Conservation (phyloP, 306 rosid species). For the Arachis hypogaea region DNA sequence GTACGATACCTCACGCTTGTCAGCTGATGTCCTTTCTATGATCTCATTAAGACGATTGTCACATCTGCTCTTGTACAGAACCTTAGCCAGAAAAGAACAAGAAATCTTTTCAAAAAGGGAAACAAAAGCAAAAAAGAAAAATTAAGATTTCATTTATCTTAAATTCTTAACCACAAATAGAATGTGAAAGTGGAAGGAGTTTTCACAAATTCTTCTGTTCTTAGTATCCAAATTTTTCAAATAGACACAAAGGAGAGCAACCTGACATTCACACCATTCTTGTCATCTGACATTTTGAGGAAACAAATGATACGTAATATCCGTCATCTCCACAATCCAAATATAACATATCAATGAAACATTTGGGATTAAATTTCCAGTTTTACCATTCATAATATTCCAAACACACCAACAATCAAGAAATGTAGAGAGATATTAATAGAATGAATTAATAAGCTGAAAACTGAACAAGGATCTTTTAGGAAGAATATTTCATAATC, state of each 20-base stretch:
- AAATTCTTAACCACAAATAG: conserved; percentile 12
- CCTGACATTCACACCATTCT: neutral
- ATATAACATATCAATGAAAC: too few species aligned
- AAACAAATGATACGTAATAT: too few species aligned
- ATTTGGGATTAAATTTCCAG: too few species aligned
- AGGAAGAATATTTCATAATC: too few species aligned
- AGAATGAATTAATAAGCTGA: too few species aligned
- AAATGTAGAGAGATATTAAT: too few species aligned
- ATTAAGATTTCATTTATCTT: neutral
- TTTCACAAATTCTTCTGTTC: conserved; percentile 25
- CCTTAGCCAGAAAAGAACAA: conserved; percentile 51
- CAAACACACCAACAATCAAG: too few species aligned
- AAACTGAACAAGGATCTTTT: too few species aligned
- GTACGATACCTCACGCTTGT: conserved; percentile 77
- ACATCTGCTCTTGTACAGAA: conserved; percentile 97
- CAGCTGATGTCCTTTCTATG: conserved; percentile 75
- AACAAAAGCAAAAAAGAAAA: conserved; percentile 21
- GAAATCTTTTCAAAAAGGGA: conserved; percentile 22
- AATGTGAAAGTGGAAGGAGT: conserved; percentile 9
- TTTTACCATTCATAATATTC: too few species aligned
- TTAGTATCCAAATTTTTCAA: conserved; percentile 15
- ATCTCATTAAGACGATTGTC: conserved; percentile 94
- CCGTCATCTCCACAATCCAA: too few species aligned
- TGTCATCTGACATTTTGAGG: too few species aligned
- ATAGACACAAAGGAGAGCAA: conserved; percentile 23